A percentile compares a stretch with the other conserved stretches of the same genome.
Conservation (phyloP, 805 yeast species). For the Debaryomyces maramus region DNA sequence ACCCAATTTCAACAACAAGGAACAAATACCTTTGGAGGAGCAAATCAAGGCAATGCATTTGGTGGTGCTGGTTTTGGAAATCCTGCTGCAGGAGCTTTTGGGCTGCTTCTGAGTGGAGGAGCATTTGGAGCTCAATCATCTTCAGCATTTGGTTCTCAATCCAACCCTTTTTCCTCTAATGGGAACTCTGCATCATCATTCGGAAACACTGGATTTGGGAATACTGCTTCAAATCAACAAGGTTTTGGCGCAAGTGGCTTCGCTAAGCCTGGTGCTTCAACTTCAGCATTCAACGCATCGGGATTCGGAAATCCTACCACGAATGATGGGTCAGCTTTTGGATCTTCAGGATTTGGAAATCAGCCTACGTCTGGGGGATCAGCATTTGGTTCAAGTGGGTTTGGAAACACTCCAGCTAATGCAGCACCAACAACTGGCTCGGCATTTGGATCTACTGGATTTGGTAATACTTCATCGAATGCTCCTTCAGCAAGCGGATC, state of each 20-base stretch:
- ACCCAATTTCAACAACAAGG: slow-evolving; percentile 17
- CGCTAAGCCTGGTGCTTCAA: slow-evolving; percentile 1
- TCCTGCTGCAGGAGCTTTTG: slow-evolving; percentile 11
- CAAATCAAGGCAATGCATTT: slow-evolving; percentile 11
- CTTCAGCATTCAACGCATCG: slow-evolving; percentile 3
- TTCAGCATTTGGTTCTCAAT: slow-evolving; percentile 15
- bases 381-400: slow-evolving; percentile 8
- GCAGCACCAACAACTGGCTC: slow-evolving; percentile 2
- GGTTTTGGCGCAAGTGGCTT: slow-evolving; percentile 15
- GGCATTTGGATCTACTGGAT: slow-evolving; percentile 8
- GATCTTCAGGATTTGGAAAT: slow-evolving; percentile 9
- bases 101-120: neutral
- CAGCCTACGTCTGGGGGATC: slow-evolving; percentile 4
- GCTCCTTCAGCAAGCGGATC: too few species aligned
- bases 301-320: slow-evolving; percentile 9
- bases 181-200: slow-evolving; percentile 19
- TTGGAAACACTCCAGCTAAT: slow-evolving; percentile 4
- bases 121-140: slow-evolving; percentile 7
- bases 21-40: slow-evolving; percentile 11
- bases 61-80: slow-evolving; percentile 7
- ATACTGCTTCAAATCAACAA: slow-evolving; percentile 7
- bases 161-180: slow-evolving; percentile 17
- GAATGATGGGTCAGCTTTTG: slow-evolving; percentile 9
- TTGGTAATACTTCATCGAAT: too few species aligned
- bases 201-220: slow-evolving; percentile 21